A percentile compares a stretch with the other conserved stretches of the same genome.
Conservation (phyloP, 352 stramenopile species). For the Nothophytophthora sp. region DNA sequence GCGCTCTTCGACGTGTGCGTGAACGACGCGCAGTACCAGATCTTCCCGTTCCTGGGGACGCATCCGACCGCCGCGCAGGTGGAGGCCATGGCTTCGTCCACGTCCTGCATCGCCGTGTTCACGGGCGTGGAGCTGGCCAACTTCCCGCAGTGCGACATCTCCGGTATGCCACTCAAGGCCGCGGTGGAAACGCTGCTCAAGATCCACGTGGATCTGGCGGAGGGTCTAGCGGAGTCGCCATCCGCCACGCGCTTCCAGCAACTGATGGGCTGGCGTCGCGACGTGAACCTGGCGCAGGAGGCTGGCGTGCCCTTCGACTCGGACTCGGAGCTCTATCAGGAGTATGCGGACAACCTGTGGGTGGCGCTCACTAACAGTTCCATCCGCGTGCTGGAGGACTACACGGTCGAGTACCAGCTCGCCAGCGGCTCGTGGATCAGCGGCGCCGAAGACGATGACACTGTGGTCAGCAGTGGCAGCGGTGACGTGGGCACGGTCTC, state of each 20-base stretch:
- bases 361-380: conserved; percentile 26
- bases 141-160: conserved; percentile 52
- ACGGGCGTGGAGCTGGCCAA: conserved; percentile 43
- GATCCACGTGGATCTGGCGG: conserved; percentile 39
- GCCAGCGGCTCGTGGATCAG: conserved; percentile 27
- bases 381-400: conserved; percentile 29
- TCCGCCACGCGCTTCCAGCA: conserved; percentile 41
- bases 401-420: conserved; percentile 37
- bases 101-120: conserved; percentile 46
- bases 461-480: conserved; percentile 6
- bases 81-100: conserved; percentile 30
- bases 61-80: conserved; percentile 49
- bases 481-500: conserved; percentile 23
- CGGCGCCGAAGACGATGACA: conserved; percentile 15
- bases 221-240: conserved; percentile 22
- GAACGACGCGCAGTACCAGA: conserved; percentile 51
- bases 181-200: conserved; percentile 60
- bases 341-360: conserved; percentile 46
- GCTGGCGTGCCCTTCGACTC: conserved; percentile 43
- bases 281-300: conserved; percentile 49
- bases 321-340: conserved; percentile 41
- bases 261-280: conserved; percentile 46
- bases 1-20: conserved; percentile 54
- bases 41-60: conserved; percentile 52
- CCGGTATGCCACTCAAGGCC: conserved; percentile 49